These are phyloP conservation scores for Penicillium sp. DNA, from an alignment of 2,329 filamentous ascomycete species.

Conservation along the genomic window DNA sequence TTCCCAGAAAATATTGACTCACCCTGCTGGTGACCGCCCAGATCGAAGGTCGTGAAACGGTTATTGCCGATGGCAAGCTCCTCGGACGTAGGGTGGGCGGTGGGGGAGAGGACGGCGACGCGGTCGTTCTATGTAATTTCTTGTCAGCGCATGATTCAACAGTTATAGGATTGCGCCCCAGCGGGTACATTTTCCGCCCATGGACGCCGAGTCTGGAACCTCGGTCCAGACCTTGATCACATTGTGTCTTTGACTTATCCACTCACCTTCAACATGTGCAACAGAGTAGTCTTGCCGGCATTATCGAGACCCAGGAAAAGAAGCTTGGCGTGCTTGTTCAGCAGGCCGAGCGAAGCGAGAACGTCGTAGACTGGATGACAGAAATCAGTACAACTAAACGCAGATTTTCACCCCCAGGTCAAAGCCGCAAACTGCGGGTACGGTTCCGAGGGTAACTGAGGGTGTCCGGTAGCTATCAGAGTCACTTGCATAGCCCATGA, in stretches of 20 bases:
- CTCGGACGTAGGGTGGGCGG: slow-evolving; percentile 88
- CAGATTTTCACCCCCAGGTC: slow-evolving; percentile 4
- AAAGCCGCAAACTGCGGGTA: slow-evolving; percentile 14
- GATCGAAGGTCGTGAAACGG: slow-evolving; percentile 90
- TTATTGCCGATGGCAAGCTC: slow-evolving; percentile 91
- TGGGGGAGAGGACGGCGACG: slow-evolving; percentile 85
- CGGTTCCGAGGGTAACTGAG: neutral
- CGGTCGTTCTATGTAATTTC: slow-evolving; percentile 69
- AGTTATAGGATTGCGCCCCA: neutral
- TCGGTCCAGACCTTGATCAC: neutral
- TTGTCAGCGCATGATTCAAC: slow-evolving; percentile 2
- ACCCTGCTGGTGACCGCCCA: slow-evolving; percentile 91
- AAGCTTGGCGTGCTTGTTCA: slow-evolving; percentile 96
- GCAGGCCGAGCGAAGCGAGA: slow-evolving; percentile 78
- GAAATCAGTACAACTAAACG: slow-evolving; percentile 1
- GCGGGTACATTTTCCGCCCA: neutral
- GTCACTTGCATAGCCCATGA: neutral
- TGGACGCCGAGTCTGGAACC: neutral
- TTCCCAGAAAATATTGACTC: slow-evolving; percentile 37
- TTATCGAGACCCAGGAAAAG: slow-evolving; percentile 92
- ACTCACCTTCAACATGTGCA: slow-evolving; percentile 92
- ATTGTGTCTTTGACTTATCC: neutral
- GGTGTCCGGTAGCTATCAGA: neutral
- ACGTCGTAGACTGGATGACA: slow-evolving; percentile 73
- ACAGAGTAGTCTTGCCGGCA: slow-evolving; percentile 87